Evolutionary conservation across 805 yeast species (phyloP), one percentile per base, ranked within the genome.

Genomic region (Ogataea ganodermae): DNA sequence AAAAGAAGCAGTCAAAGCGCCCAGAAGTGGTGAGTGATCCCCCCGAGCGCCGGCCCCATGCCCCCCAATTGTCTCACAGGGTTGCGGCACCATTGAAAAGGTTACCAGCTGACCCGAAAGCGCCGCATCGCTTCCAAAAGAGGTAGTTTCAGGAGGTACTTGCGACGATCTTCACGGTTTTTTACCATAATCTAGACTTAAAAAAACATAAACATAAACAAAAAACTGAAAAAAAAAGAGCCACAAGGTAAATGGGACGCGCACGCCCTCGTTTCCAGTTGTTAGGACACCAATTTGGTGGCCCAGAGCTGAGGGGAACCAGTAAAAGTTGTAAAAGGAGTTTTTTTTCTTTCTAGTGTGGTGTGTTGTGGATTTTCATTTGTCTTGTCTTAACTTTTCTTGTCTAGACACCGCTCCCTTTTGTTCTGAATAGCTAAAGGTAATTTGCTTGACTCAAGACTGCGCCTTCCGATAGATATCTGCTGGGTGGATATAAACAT

Each of bases 181-280:
- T 17, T 18, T 3, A 4, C 22, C n/a, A 10, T 21, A 17, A 26
- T 24, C 30, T 16, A 26, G 32, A 24, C 32, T 18, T 38, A 8
- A 35, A 20, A 30, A 37, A 38, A 38, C 42, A 38, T 24, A 38
- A 38, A 38, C 42, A 38, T 26, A 38, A 38, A 38, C 42, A 38
- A 38, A 26, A 38, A 24, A 14, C 21, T 17, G 32, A 30, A 27
- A 27, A 27, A 37, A 38, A 26, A 12, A 6, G 42, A 22, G 32
- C 32, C 42, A 27, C 33, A 26, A 27, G 22, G 23, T n/a, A 22
- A 22, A 26, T 38, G 23, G 32, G 14, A 17, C 2, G 17, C 27
- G 42, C 42, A 38, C 42, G 42, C 22, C 30, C 13, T 13, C 16
- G 20, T 6, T 24, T 26, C 17, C 16, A 16, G 16, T 16, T 23